Conservation (phyloP, 306 rosid genomes). For the Cucumis melo region DNA sequence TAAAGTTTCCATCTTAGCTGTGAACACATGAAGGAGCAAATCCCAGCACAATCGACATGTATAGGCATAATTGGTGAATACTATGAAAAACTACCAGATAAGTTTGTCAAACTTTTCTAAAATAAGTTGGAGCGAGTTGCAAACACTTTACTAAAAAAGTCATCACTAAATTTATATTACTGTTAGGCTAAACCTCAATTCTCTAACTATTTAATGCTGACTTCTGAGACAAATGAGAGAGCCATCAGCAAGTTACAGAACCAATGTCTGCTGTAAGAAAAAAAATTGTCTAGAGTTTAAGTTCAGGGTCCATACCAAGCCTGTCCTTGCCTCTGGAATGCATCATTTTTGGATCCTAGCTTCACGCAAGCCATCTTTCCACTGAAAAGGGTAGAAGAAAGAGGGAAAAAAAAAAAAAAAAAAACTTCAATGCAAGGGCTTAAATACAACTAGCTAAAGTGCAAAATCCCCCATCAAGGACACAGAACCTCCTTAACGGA, state of each 20-base stretch:
- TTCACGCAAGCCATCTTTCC: constrained; percentile 75
- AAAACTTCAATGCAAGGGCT: background rate
- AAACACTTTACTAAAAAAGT: background rate
- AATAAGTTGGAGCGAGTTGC: background rate
- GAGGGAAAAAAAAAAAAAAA: background rate
- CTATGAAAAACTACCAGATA: background rate
- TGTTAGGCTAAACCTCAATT: background rate
- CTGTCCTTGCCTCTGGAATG: constrained; percentile 93
- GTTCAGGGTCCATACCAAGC: constrained; percentile 55
- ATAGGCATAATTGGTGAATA: background rate
- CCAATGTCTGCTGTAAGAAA: background rate
- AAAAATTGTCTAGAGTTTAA: background rate
- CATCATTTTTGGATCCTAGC: constrained; percentile 92
- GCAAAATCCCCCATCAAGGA: constrained; percentile 1
- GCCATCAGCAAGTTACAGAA: background rate
- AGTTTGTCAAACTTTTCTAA: background rate
- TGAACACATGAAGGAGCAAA: background rate
- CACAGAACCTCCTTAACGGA: constrained; percentile 12
- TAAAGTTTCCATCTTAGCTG: background rate
- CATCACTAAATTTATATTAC: background rate
- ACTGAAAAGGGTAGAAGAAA: background rate
- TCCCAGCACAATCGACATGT: background rate
- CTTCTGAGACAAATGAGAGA: background rate
- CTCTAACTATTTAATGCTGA: background rate
- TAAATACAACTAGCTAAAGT: background rate